Conservation (phyloP, 805 yeast species). For the Blastobotrys terrestris region DNA sequence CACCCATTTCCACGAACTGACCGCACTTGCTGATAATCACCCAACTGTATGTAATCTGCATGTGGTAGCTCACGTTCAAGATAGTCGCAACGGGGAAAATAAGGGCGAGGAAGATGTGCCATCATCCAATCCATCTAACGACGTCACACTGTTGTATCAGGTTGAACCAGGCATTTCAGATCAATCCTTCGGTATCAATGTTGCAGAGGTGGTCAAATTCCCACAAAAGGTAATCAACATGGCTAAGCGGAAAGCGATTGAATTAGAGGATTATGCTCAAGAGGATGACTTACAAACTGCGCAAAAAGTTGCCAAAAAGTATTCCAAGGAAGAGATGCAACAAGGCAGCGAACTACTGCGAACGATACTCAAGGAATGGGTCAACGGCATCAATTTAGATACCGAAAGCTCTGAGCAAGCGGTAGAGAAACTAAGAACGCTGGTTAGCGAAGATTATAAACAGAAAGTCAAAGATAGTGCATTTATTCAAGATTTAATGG, state of each 20-base stretch:
- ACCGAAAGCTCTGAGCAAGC: constrained; percentile 9
- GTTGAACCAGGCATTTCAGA: constrained; percentile 97
- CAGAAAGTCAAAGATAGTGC: background rate
- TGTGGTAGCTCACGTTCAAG: constrained; percentile 85
- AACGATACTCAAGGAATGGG: constrained; percentile 39
- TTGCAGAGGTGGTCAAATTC: constrained; percentile 91
- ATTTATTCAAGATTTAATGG: constrained; percentile 1
- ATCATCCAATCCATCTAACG: constrained; percentile 35
- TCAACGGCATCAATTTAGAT: constrained; percentile 9
- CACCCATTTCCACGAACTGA: constrained; percentile 95
- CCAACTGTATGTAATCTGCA: constrained; percentile 71
- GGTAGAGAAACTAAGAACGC: constrained; percentile 9
- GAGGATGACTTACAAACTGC: constrained; percentile 31
- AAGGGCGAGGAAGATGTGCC: constrained; percentile 19
- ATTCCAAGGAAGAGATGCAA: constrained; percentile 45
- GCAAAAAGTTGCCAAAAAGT: constrained; percentile 37
- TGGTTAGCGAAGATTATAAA: constrained; percentile 2
- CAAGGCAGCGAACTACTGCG: constrained; percentile 48
- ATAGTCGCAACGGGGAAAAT: constrained; percentile 31
- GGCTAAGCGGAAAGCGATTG: constrained; percentile 93
- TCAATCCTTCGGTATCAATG: constrained; percentile 96
- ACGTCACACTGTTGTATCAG: constrained; percentile 81
- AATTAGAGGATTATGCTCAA: constrained; percentile 60
- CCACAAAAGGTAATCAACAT: constrained; percentile 84
- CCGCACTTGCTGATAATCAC: constrained; percentile 60